These are phyloP conservation scores for Phycomyces blakesleeanus DNA, from an alignment of 192 early-diverging fungal genomes.

Conservation along the genomic window DNA sequence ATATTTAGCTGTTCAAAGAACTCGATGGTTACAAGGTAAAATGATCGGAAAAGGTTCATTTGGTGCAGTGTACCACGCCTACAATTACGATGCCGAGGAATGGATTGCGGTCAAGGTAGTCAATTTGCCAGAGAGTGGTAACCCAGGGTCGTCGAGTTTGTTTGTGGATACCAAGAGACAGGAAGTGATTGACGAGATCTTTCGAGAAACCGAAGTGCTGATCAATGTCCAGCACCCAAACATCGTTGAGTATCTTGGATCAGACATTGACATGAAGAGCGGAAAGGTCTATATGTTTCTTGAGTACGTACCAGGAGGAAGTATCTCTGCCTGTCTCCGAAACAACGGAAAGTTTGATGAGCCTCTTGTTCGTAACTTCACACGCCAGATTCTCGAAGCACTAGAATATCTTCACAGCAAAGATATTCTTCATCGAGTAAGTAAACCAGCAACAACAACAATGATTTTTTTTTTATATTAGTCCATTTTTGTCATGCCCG, in stretches of 20 bases:
- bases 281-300: constrained; percentile 84
- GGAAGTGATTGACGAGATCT: constrained; percentile 47
- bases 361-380: constrained; percentile 63
- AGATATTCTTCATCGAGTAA: constrained; percentile 68
- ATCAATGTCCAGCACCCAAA: constrained; percentile 77
- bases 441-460: background rate
- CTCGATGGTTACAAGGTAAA: constrained; percentile 71
- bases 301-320: constrained; percentile 94
- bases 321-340: constrained; percentile 72
- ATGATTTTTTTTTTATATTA: background rate
- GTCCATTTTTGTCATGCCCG: background rate
- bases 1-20: background rate
- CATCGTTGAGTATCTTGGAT: constrained; percentile 89
- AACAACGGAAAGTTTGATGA: constrained; percentile 67
- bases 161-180: constrained; percentile 39
- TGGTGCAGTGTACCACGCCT: constrained; percentile 70
- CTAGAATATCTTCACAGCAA: constrained; percentile 80
- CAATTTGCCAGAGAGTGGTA: constrained; percentile 48
- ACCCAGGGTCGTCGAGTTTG: background rate
- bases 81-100: constrained; percentile 67
- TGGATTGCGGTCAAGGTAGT: constrained; percentile 85
- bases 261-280: constrained; percentile 21
- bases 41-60: constrained; percentile 83
- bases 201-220: constrained; percentile 70
- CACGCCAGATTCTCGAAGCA: constrained; percentile 77